phyloP scores from a whole-genome alignment of 2,329 filamentous ascomycete genomes.

The Paraphoma chrysanthemicola region DNA sequence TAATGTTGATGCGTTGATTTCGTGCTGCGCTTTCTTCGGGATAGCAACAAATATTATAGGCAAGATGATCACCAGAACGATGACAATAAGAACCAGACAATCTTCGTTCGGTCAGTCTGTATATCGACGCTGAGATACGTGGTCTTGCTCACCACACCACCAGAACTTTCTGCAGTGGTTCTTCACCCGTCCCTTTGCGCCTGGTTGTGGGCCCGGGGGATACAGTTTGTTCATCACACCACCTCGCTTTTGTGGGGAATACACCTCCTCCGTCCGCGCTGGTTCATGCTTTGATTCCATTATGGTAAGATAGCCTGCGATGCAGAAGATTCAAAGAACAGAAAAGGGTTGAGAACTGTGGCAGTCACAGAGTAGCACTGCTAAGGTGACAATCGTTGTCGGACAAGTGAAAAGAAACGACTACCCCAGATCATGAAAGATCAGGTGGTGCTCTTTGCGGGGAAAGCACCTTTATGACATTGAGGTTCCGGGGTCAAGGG shows the following conservation, averaged over 20 bases:
- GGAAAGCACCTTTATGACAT: conserved; percentile 32
- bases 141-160: conserved; percentile 45
- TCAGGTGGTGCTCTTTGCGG: conserved; percentile 26
- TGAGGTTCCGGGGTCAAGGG: conserved; percentile 21
- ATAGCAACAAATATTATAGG: conserved; percentile 66
- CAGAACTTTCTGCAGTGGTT: conserved; percentile 48
- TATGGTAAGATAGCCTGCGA: not conserved
- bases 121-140: not conserved
- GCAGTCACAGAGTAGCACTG: not conserved
- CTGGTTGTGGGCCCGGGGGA: conserved; percentile 40
- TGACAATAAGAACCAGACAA: conserved; percentile 58
- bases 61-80: conserved; percentile 63
- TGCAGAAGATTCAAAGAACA: not conserved
- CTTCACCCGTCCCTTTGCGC: conserved; percentile 40
- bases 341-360: not conserved
- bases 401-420: not conserved
- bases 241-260: conserved; percentile 29
- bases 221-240: conserved; percentile 44
- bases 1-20: conserved; percentile 61
- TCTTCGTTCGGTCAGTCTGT: conserved; percentile 26
- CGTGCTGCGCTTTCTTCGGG: conserved; percentile 63
- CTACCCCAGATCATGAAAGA: conserved; percentile 12
- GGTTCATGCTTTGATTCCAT: conserved; percentile 35
- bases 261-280: conserved; percentile 23
- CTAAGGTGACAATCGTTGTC: not conserved